phyloP scores from a whole-genome alignment of 257 asterid genomes.

The Verbena officinalis region DNA sequence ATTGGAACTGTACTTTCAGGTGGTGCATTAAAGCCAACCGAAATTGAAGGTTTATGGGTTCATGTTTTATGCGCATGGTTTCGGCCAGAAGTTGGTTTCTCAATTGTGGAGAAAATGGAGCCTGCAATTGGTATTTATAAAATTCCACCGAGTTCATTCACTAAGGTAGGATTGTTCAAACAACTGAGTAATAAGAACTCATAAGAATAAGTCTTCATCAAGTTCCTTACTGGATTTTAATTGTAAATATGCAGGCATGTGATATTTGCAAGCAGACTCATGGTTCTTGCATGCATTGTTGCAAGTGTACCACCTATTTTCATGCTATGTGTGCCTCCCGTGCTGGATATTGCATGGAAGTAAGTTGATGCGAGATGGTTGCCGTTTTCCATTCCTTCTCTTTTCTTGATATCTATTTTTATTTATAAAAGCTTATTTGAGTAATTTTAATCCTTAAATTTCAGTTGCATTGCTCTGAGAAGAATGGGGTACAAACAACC shows the following conservation, averaged over 20 bases:
- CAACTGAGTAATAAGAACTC: conserved; percentile 19
- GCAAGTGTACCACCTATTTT: conserved; percentile 81
- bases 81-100: conserved; percentile 85
- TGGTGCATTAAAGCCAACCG: conserved; percentile 96
- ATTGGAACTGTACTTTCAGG: conserved; percentile 55
- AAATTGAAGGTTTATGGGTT: conserved; percentile 79
- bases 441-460: conserved; percentile 30
- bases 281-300: conserved; percentile 93
- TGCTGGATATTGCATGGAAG: conserved; percentile 95
- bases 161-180: conserved; percentile 54
- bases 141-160: conserved; percentile 69
- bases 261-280: conserved; percentile 85
- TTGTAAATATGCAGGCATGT: conserved; percentile 66
- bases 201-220: conserved; percentile 8
- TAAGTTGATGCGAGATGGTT: conserved; percentile 39
- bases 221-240: neutral
- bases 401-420: neutral
- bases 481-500: conserved; percentile 68
- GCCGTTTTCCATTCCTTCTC: neutral
- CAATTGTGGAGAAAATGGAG: conserved; percentile 80
- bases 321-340: conserved; percentile 92
- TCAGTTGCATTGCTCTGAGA: conserved; percentile 85
- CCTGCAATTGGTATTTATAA: conserved; percentile 85
- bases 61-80: conserved; percentile 98
- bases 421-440: conserved; percentile 16